Conservation (phyloP, 179 eudicot species). For the Dionaea muscipula region DNA sequence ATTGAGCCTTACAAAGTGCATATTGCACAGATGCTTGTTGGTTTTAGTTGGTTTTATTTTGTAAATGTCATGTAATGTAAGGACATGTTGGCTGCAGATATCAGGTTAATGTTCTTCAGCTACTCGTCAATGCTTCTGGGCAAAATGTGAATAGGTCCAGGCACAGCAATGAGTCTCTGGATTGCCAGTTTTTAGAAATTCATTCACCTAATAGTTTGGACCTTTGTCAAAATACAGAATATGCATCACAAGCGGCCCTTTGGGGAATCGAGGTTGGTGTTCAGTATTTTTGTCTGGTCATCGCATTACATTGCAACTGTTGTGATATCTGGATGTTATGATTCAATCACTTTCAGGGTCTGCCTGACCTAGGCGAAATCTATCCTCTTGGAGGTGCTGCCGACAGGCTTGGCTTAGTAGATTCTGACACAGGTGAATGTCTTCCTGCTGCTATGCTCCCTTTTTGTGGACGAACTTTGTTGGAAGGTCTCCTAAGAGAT, state of each 20-base stretch:
- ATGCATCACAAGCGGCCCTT: conserved; percentile 91
- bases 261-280: conserved; percentile 89
- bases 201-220: conserved; percentile 75
- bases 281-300: neutral
- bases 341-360: conserved; percentile 52
- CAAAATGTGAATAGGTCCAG: conserved; percentile 32
- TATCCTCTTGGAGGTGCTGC: conserved; percentile 99
- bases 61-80: conserved; percentile 5
- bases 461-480: conserved; percentile 74
- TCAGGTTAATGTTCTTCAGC: conserved; percentile 66
- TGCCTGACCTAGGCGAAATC: conserved; percentile 88
- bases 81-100: conserved; percentile 42
- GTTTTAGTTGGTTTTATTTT: neutral
- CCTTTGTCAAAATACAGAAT: conserved; percentile 66
- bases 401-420: conserved; percentile 95
- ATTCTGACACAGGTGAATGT: conserved; percentile 77
- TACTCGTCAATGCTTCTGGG: conserved; percentile 54
- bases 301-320: no score
- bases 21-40: neutral
- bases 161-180: conserved; percentile 35
- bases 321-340: conserved; percentile 1
- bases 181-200: conserved; percentile 54
- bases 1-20: no score
- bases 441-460: conserved; percentile 99
- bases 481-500: conserved; percentile 96